Evolutionary conservation across 805 yeast genomes (phyloP).

Genomic region (Debaryomyces hansenii): DNA sequence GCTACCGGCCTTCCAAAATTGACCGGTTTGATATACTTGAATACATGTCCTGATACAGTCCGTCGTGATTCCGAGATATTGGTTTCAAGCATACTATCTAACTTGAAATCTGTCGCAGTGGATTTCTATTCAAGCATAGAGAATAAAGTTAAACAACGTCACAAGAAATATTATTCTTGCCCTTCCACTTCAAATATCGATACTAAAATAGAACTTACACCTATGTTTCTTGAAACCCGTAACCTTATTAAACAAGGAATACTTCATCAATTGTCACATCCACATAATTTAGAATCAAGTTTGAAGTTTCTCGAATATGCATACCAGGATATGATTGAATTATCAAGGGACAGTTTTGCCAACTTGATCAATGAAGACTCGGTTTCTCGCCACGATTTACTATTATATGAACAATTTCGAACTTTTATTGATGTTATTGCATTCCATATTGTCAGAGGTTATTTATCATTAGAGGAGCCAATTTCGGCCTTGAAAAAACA

Average conservation of each 20-base stretch:
- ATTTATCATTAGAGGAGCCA: constrained; percentile 59
- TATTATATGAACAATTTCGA: constrained; percentile 36
- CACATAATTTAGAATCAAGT: constrained; percentile 33
- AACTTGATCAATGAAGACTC: constrained; percentile 6
- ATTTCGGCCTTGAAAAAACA: constrained; percentile 64
- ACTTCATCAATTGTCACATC: constrained; percentile 29
- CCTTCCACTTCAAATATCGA: constrained; percentile 26
- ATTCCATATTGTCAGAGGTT: constrained; percentile 60
- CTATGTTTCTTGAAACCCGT: constrained; percentile 38
- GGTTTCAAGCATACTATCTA: constrained; percentile 29
- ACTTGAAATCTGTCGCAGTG: constrained; percentile 24
- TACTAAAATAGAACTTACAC: constrained; percentile 32
- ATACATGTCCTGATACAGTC: constrained; percentile 10
- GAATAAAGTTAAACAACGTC: constrained; percentile 30
- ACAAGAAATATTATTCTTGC: constrained; percentile 35
- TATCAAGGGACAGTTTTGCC: constrained; percentile 16
- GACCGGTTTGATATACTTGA: constrained; percentile 29
- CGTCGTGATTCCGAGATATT: constrained; percentile 31
- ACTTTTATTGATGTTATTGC: constrained; percentile 58
- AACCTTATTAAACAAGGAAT: constrained; percentile 37
- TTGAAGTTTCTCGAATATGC: constrained; percentile 31
- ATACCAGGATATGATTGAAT: constrained; percentile 29
- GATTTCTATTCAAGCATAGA: constrained; percentile 37
- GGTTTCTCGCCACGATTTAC: constrained; percentile 28
- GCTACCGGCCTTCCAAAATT: constrained; percentile 29